Conservation (phyloP, 106 monocot species). For the Allium cepa region DNA sequence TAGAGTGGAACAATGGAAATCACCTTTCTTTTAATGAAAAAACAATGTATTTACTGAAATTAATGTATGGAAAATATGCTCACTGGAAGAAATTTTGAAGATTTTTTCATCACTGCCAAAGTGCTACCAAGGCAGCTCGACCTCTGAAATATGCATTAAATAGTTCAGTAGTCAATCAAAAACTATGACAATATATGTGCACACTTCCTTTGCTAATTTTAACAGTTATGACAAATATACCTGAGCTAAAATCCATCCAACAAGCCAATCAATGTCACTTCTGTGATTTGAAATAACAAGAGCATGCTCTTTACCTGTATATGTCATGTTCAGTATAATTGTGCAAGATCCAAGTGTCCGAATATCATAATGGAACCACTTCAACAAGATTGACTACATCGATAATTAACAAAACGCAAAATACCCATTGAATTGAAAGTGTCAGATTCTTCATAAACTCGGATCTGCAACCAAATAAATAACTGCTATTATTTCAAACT, state of each 20-base stretch:
- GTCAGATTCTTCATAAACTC: constrained; percentile 67
- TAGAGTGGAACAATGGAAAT: too few species aligned
- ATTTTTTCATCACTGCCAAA: constrained; percentile 96
- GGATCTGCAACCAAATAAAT: constrained; percentile 42
- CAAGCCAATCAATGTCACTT: constrained; percentile 96
- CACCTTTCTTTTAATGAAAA: too few species aligned
- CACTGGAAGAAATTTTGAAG: constrained; percentile 87
- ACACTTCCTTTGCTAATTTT: too few species aligned
- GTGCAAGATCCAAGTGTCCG: not conserved
- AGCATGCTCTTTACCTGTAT: constrained; percentile 87
- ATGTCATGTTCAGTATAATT: constrained; percentile 1
- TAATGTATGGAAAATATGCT: constrained; percentile 12
- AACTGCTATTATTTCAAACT: not conserved
- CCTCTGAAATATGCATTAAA: constrained; percentile 35
- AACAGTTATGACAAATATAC: constrained; percentile 16
- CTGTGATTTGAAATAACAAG: constrained; percentile 82
- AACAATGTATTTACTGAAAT: not conserved
- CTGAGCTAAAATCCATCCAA: constrained; percentile 98
- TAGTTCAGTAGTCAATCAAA: too few species aligned
- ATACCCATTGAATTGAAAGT: constrained; percentile 66
- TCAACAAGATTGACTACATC: not conserved
- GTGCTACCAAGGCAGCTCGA: constrained; percentile 92
- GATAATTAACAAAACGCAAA: not conserved
- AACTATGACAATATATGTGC: too few species aligned
- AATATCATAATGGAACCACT: constrained; percentile 1